These are phyloP conservation scores for Nannochloris sp. DNA, from an alignment of 139 green algal genomes.

Conservation along the genomic window DNA sequence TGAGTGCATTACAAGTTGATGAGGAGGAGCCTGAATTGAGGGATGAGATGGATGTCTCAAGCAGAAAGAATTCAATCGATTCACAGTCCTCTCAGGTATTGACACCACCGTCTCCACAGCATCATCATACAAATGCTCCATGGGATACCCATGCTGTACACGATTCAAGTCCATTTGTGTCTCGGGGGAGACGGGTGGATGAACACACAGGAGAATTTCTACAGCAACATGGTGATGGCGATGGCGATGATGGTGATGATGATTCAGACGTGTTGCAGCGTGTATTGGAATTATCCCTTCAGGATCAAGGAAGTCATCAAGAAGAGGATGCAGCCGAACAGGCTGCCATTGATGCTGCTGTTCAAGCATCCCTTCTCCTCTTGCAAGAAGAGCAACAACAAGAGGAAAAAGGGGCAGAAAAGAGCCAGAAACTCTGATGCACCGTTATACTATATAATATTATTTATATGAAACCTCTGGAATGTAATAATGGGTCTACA, in stretches of 20 bases:
- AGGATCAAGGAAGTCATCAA: background rate
- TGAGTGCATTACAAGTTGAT: background rate
- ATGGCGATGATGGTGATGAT: constrained; percentile 1
- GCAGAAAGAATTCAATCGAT: no score
- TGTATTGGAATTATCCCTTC: constrained; percentile 17
- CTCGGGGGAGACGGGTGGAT: background rate
- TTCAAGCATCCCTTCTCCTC: constrained; percentile 7
- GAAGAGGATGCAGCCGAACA: background rate
- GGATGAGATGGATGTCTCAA: background rate
- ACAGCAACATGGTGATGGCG: background rate
- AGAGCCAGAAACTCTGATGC: no score
- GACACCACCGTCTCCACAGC: background rate
- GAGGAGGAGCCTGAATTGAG: background rate
- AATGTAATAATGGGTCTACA: no score
- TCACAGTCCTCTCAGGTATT: constrained; percentile 33
- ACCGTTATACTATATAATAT: no score
- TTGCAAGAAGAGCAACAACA: background rate
- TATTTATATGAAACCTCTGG: no score
- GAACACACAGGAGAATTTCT: background rate
- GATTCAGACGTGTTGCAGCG: constrained; percentile 21
- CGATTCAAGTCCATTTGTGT: constrained; percentile 1
- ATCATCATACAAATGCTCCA: background rate
- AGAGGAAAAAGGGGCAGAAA: background rate
- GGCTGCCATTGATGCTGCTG: constrained; percentile 8
- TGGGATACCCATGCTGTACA: constrained; percentile 2